Evolutionary conservation across 2,329 filamentous ascomycete species (phyloP).

Genomic region (Pseudonectria foliicola): DNA sequence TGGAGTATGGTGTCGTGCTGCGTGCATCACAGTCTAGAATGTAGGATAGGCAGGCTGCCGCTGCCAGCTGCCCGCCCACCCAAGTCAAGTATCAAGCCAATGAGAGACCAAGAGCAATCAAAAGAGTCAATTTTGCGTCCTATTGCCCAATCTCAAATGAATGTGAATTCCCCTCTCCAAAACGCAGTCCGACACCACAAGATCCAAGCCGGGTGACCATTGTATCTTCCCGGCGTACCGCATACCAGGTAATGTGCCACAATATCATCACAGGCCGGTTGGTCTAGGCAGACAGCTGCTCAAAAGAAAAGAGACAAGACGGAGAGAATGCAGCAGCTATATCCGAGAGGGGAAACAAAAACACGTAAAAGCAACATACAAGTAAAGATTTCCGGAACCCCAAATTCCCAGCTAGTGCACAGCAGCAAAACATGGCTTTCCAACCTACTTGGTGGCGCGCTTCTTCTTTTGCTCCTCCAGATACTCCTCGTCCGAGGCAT

Average conservation of each 20-base stretch:
- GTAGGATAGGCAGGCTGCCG: too few relatives aligned
- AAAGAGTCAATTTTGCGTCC: slow-evolving; percentile 17
- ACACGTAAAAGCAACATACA: slow-evolving; percentile 8
- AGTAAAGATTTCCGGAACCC: slow-evolving; percentile 15
- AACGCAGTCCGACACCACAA: slow-evolving; percentile 5
- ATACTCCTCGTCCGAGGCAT: slow-evolving; percentile 87
- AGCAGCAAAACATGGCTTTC: slow-evolving; percentile 7
- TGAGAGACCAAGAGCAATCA: background rate
- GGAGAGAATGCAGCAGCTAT: slow-evolving; percentile 17
- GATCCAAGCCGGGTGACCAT: slow-evolving; percentile 6
- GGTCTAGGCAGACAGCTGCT: slow-evolving; percentile 4
- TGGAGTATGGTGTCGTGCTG: too few relatives aligned
- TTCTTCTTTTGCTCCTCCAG: slow-evolving; percentile 47
- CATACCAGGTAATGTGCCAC: slow-evolving; percentile 2
- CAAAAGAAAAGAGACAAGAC: slow-evolving; percentile 13
- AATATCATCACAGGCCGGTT: slow-evolving; percentile 5
- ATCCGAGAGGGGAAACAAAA: slow-evolving; percentile 14
- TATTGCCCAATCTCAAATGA: slow-evolving; percentile 18
- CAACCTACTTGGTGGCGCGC: slow-evolving; percentile 29
- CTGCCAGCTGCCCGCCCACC: too few relatives aligned
- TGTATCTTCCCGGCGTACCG: slow-evolving; percentile 4
- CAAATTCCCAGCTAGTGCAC: slow-evolving; percentile 10
- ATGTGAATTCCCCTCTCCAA: slow-evolving; percentile 16
- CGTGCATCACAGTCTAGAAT: too few relatives aligned
- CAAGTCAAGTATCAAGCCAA: too few relatives aligned